phyloP scores from a whole-genome alignment of 257 asterid genomes.

The Prunella vulgaris region DNA sequence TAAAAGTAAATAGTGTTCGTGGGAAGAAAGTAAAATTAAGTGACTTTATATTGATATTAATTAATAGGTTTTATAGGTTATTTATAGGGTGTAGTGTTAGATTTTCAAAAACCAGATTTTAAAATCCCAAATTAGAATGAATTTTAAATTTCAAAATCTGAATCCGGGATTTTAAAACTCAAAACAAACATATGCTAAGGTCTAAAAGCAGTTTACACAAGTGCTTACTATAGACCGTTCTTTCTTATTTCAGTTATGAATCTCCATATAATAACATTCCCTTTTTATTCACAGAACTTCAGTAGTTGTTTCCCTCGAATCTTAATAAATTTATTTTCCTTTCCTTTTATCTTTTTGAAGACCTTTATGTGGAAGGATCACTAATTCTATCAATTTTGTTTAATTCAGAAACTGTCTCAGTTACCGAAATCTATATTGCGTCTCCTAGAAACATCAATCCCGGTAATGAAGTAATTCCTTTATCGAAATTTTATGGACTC shows the following conservation, averaged over 20 bases:
- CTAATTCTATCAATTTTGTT: conserved; percentile 14
- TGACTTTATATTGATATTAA: too few relatives aligned
- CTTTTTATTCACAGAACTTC: conserved; percentile 16
- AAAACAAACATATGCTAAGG: too few relatives aligned
- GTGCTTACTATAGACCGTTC: background rate
- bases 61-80: too few relatives aligned
- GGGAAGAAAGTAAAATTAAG: too few relatives aligned
- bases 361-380: conserved; percentile 1
- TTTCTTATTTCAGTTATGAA: background rate
- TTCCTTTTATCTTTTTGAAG: background rate
- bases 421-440: conserved; percentile 82
- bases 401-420: conserved; percentile 77
- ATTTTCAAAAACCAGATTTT: too few relatives aligned
- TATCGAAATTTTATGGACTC: background rate
- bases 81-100: too few relatives aligned
- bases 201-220: background rate
- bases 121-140: too few relatives aligned
- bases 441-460: conserved; percentile 80
- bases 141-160: too few relatives aligned
- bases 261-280: background rate
- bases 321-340: background rate
- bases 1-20: too few relatives aligned
- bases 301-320: background rate
- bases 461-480: conserved; percentile 45
- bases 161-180: too few relatives aligned